Evolutionary conservation across 116 monocot genomes (phyloP).

Genomic region (Papilionanthe hybrid): DNA sequence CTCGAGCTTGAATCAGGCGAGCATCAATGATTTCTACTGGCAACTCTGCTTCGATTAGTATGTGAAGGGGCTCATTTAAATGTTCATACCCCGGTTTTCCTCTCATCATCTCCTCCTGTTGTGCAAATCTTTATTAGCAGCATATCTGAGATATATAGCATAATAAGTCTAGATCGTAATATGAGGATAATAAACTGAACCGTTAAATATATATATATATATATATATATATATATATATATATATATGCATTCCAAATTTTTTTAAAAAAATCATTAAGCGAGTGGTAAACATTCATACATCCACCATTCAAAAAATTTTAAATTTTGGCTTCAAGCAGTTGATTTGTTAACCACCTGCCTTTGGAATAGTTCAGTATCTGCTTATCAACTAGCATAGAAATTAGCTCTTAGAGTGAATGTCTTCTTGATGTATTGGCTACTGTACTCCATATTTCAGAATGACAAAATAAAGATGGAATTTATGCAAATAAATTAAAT

Average conservation of each 20-base stretch:
- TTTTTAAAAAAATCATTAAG: neutral
- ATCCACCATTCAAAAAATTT: neutral
- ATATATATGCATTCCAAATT: no score
- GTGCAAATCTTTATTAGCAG: neutral
- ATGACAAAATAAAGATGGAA: no score
- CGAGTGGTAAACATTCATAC: neutral
- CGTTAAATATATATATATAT: no score
- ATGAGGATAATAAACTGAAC: neutral
- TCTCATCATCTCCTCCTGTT: slow-evolving; percentile 54
- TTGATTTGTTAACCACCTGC: neutral
- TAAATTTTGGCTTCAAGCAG: neutral
- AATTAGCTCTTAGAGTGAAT: neutral
- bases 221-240: no score
- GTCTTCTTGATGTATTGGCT: neutral
- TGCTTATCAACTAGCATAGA: neutral
- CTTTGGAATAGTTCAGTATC: neutral
- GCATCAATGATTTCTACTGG: slow-evolving; percentile 47
- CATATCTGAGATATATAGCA: neutral
- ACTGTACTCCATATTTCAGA: neutral
- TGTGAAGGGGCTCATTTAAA: slow-evolving; percentile 50
- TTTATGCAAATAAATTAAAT: no score
- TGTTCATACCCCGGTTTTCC: slow-evolving; percentile 52
- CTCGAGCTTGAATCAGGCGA: slow-evolving; percentile 45
- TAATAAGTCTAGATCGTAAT: neutral
- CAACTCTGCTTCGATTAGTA: slow-evolving; percentile 48